These are phyloP conservation scores for Suhomyces kilbournensis DNA, from an alignment of 805 yeast species.

Conservation along the genomic window DNA sequence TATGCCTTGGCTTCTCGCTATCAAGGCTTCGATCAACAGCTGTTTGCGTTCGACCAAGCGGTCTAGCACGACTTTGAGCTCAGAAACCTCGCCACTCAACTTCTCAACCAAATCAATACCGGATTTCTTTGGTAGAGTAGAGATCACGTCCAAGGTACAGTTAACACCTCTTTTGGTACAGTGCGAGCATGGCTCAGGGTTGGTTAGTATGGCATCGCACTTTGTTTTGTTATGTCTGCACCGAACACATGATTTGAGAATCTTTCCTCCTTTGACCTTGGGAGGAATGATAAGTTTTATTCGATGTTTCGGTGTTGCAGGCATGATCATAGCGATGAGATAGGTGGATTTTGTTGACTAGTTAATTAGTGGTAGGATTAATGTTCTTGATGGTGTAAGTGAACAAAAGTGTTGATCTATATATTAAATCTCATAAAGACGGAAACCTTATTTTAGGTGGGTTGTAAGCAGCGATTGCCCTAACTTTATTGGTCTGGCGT, in stretches of 20 bases:
- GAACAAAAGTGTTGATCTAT: background rate
- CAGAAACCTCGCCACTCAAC: slow-evolving; percentile 24
- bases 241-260: slow-evolving; percentile 54
- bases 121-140: slow-evolving; percentile 44
- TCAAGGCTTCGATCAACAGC: slow-evolving; percentile 13
- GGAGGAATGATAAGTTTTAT: slow-evolving; percentile 12
- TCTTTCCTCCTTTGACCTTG: slow-evolving; percentile 12
- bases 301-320: slow-evolving; percentile 8
- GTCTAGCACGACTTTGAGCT: slow-evolving; percentile 22
- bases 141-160: slow-evolving; percentile 55
- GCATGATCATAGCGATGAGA: slow-evolving; percentile 11
- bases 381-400: background rate
- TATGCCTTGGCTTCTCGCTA: slow-evolving; percentile 6
- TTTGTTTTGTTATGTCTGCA: slow-evolving; percentile 67
- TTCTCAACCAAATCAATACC: slow-evolving; percentile 25
- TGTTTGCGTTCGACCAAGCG: slow-evolving; percentile 20
- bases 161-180: slow-evolving; percentile 50
- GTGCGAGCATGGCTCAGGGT: slow-evolving; percentile 56
- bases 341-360: background rate
- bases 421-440: background rate
- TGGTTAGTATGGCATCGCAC: slow-evolving; percentile 53
- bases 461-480: slow-evolving; percentile 1
- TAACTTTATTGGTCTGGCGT: background rate
- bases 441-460: background rate
- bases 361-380: background rate